phyloP scores from a whole-genome alignment of 2,329 filamentous ascomycete species.

The Cladophialophora chaetospira region DNA sequence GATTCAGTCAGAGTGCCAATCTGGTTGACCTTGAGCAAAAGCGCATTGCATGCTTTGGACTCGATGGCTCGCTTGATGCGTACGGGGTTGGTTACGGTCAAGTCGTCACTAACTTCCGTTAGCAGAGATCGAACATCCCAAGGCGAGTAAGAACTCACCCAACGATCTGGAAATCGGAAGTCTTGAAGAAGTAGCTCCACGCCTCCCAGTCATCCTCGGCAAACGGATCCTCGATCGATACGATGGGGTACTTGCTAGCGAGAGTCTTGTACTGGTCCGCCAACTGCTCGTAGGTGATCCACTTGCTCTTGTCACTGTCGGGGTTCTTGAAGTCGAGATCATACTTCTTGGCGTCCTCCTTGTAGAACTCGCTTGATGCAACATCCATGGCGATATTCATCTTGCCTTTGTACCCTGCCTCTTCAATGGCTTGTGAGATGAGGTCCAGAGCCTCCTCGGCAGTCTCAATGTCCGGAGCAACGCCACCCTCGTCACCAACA shows the following conservation, averaged over 20 bases:
- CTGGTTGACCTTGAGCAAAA: constrained; percentile 99
- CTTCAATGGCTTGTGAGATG: constrained; percentile 90
- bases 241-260: constrained; percentile 93
- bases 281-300: constrained; percentile 98
- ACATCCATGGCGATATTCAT: constrained; percentile 99
- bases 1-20: constrained; percentile 98
- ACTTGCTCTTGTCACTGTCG: constrained; percentile 91
- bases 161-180: constrained; percentile 96
- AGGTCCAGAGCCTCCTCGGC: constrained; percentile 95
- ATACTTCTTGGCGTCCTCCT: constrained; percentile 96
- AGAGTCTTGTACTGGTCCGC: constrained; percentile 87
- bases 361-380: constrained; percentile 99
- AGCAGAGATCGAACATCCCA: constrained; percentile 13
- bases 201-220: constrained; percentile 99
- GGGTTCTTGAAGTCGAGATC: constrained; percentile 99
- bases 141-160: constrained; percentile 43
- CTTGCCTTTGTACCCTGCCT: constrained; percentile 92
- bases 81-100: constrained; percentile 98
- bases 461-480: constrained; percentile 97
- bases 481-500: constrained; percentile 99
- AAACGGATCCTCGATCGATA: constrained; percentile 98
- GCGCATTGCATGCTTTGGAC: constrained; percentile 96
- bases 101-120: constrained; percentile 67
- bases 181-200: constrained; percentile 99
- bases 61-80: constrained; percentile 99